Percentiles rank a stretch among this genome's conserved stretches.
Conservation (phyloP, 306 rosid genomes). For the Lupinus albus region DNA sequence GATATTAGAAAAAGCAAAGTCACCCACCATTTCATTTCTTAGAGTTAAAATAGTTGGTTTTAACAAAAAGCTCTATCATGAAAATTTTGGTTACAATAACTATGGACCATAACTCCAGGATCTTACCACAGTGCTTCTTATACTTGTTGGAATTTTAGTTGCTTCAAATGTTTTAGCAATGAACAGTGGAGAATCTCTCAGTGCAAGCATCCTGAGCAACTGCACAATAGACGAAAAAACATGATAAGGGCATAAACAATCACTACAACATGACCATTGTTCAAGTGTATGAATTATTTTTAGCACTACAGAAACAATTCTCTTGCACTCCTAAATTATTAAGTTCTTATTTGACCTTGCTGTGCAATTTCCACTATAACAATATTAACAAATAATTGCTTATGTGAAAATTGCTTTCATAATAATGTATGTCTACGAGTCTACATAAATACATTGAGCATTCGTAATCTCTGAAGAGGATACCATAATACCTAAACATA, state of each 20-base stretch:
- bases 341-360: conserved; percentile 9
- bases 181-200: conserved; percentile 56
- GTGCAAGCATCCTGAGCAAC: conserved; percentile 61
- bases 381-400: background rate
- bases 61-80: background rate
- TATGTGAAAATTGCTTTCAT: background rate
- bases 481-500: no score
- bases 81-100: conserved; percentile 8
- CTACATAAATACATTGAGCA: no score
- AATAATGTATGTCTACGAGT: background rate
- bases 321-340: conserved; percentile 7
- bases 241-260: background rate
- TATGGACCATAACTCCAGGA: conserved; percentile 8
- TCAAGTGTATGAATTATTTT: background rate
- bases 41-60: background rate
- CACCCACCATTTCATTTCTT: conserved; percentile 1
- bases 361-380: conserved; percentile 11
- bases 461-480: no score
- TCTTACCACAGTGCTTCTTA: conserved; percentile 67
- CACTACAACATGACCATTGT: background rate
- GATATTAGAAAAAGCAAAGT: conserved; percentile 9
- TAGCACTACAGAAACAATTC: conserved; percentile 23
- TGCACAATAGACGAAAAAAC: conserved; percentile 35
- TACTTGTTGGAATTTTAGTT: conserved; percentile 38
- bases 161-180: conserved; percentile 49